These are phyloP conservation scores for Glycyrrhiza uralensis DNA, from an alignment of 306 rosid species.

Conservation along the genomic window DNA sequence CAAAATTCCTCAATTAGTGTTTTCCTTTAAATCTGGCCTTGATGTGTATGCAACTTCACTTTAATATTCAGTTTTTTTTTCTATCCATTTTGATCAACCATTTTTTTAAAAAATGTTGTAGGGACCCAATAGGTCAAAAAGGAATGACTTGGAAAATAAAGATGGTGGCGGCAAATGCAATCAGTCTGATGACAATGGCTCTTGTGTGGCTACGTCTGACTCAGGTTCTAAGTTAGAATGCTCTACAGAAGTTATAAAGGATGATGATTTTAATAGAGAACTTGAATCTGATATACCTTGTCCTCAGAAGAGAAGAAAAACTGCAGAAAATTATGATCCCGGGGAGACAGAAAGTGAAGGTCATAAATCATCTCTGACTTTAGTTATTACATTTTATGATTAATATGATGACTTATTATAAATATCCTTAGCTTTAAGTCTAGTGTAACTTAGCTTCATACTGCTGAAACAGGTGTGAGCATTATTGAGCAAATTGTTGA, in stretches of 20 bases:
- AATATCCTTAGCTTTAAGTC: slow-evolving; percentile 10
- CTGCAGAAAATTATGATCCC: slow-evolving; percentile 32
- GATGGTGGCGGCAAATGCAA: slow-evolving; percentile 28
- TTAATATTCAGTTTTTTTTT: background rate
- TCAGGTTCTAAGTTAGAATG: slow-evolving; percentile 46
- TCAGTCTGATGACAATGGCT: slow-evolving; percentile 47
- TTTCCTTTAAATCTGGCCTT: background rate
- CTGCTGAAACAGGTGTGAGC: slow-evolving; percentile 36
- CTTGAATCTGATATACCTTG: slow-evolving; percentile 41
- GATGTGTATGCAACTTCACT: background rate
- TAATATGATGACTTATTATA: background rate
- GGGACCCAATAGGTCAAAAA: slow-evolving; percentile 34
- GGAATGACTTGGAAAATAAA: slow-evolving; percentile 37
- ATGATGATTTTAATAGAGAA: slow-evolving; percentile 31
- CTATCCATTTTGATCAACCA: slow-evolving; percentile 8
- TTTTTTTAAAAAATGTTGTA: background rate
- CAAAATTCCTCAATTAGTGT: background rate
- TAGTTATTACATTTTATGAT: background rate
- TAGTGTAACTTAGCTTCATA: slow-evolving; percentile 20
- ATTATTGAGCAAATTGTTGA: slow-evolving; percentile 32
- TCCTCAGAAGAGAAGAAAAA: slow-evolving; percentile 66
- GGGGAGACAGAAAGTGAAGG: slow-evolving; percentile 55
- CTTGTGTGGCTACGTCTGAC: slow-evolving; percentile 31
- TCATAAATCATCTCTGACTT: slow-evolving; percentile 17
- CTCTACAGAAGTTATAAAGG: slow-evolving; percentile 37